phyloP scores from a whole-genome alignment of 768 basidiomycete species.

The Hericium coralloides region DNA sequence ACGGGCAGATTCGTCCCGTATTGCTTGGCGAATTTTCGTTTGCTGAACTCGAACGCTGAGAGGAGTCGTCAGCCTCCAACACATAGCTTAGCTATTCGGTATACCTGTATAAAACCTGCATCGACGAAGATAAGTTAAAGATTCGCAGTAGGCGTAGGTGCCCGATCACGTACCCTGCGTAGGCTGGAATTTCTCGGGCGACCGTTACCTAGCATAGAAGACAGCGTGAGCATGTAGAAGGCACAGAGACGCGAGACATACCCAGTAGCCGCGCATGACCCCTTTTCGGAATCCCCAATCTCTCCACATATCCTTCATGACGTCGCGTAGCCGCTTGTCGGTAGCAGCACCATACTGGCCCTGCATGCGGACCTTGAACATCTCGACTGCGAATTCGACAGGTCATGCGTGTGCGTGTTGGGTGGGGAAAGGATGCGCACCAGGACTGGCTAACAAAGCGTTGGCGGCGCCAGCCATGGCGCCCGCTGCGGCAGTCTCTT shows the following conservation, averaged over 20 bases:
- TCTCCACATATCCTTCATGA: slow-evolving; percentile 77
- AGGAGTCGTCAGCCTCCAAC: neutral
- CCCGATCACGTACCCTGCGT: slow-evolving; percentile 55
- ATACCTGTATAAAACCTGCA: slow-evolving; percentile 61
- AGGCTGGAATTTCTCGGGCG: slow-evolving; percentile 90
- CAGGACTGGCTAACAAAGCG: slow-evolving; percentile 86
- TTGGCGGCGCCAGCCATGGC: slow-evolving; percentile 90
- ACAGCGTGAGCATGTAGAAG: neutral
- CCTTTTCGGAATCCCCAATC: slow-evolving; percentile 83
- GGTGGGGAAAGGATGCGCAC: slow-evolving; percentile 24
- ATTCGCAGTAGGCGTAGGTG: too few relatives aligned
- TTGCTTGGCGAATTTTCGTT: slow-evolving; percentile 56
- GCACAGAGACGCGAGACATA: slow-evolving; percentile 22
- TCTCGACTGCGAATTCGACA: slow-evolving; percentile 55
- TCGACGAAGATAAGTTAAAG: neutral
- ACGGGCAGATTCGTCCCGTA: slow-evolving; percentile 70
- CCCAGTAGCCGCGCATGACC: slow-evolving; percentile 97
- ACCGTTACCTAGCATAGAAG: slow-evolving; percentile 60
- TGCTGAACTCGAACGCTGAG: slow-evolving; percentile 82
- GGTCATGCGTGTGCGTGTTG: neutral
- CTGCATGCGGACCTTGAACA: slow-evolving; percentile 99
- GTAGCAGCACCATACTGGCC: slow-evolving; percentile 79
- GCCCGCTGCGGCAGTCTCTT: slow-evolving; percentile 77
- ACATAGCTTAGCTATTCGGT: neutral
- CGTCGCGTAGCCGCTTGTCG: slow-evolving; percentile 67